These are phyloP conservation scores for Hypsizygus marmoreus DNA, from an alignment of 768 basidiomycete genomes.

Conservation along the genomic window DNA sequence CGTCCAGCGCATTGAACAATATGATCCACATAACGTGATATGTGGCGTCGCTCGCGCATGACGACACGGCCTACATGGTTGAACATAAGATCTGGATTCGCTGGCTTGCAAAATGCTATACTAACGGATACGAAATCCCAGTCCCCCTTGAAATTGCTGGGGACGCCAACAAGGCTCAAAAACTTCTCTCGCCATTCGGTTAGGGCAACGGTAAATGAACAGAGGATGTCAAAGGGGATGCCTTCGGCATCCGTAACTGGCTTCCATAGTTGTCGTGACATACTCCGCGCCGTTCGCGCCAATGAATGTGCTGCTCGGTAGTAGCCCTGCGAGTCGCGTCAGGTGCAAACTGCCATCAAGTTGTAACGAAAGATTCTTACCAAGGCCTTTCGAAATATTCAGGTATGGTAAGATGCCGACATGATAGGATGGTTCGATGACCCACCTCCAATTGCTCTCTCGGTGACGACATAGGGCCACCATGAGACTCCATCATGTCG, in stretches of 20 bases:
- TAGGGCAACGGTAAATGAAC: constrained; percentile 56
- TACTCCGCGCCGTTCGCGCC: constrained; percentile 80
- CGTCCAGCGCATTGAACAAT: constrained; percentile 78
- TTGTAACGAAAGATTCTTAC: constrained; percentile 41
- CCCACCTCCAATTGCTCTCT: constrained; percentile 80
- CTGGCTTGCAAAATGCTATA: constrained; percentile 10
- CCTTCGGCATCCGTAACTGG: constrained; percentile 78
- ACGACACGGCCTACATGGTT: constrained; percentile 43
- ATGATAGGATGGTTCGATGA: constrained; percentile 10
- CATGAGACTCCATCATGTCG: constrained; percentile 46
- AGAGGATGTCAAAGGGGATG: constrained; percentile 67
- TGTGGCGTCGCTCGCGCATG: constrained; percentile 83
- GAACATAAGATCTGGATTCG: constrained; percentile 9
- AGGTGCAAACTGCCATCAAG: constrained; percentile 7
- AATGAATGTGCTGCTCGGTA: constrained; percentile 81
- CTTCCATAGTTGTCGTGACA: constrained; percentile 80
- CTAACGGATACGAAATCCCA: constrained; percentile 86
- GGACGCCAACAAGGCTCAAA: constrained; percentile 81
- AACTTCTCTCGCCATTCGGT: constrained; percentile 76
- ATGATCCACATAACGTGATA: constrained; percentile 94
- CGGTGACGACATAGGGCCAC: constrained; percentile 56
- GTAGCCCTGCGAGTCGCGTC: constrained; percentile 60
- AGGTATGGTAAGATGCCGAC: constrained; percentile 14
- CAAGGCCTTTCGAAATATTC: constrained; percentile 53
- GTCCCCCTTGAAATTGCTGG: constrained; percentile 76